Conservation (phyloP, 306 rosid species). For the Rubus idaeus region DNA sequence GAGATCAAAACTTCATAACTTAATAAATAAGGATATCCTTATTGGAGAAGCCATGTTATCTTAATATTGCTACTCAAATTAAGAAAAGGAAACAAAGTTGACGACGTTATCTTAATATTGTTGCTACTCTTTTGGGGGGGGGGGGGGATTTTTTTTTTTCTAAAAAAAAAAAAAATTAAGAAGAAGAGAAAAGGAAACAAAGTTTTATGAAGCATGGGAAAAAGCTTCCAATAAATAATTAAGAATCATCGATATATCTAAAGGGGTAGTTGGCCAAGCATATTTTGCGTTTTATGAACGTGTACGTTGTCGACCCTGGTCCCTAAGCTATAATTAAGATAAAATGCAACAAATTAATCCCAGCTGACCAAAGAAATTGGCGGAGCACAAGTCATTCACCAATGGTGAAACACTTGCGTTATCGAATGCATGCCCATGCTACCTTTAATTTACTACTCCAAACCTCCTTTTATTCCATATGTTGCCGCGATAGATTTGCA, state of each 20-base stretch:
- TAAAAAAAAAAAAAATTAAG: no score
- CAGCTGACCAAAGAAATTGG: slow-evolving; percentile 50
- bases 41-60: no score
- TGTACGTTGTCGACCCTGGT: neutral
- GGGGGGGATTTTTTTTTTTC: no score
- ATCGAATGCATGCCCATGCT: slow-evolving; percentile 66
- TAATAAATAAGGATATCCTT: no score
- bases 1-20: no score
- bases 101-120: no score
- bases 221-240: neutral
- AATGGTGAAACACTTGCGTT: slow-evolving; percentile 17
- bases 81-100: neutral
- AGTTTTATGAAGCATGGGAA: neutral
- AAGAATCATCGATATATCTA: neutral
- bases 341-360: slow-evolving; percentile 25
- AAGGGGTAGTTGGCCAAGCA: slow-evolving; percentile 8
- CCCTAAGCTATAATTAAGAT: slow-evolving; percentile 13
- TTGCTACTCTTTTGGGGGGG: no score
- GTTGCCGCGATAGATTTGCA: slow-evolving; percentile 39
- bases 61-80: neutral
- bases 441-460: slow-evolving; percentile 55
- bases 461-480: slow-evolving; percentile 1
- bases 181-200: neutral
- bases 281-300: neutral
- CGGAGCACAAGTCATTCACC: slow-evolving; percentile 40